These are phyloP conservation scores for Trichophyton simii DNA, from an alignment of 2,329 filamentous ascomycete genomes.

Conservation along the genomic window DNA sequence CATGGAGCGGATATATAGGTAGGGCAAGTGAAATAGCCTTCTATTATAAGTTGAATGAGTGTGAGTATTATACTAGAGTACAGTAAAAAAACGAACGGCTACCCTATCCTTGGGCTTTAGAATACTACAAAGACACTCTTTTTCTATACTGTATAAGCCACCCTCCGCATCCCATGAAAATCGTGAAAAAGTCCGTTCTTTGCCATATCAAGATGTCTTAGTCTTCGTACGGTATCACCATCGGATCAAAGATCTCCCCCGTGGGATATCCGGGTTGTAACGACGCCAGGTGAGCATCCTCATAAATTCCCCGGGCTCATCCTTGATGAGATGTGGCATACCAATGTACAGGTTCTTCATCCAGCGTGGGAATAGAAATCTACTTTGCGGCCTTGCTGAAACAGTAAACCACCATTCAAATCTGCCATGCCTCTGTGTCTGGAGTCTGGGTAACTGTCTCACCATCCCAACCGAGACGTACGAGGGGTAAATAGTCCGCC, in stretches of 20 bases:
- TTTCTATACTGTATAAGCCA: background rate
- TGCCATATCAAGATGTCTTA: background rate
- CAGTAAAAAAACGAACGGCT: too few relatives aligned
- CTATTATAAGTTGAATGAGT: too few relatives aligned
- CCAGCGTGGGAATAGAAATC: background rate
- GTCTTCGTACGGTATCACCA: background rate
- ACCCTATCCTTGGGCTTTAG: too few relatives aligned
- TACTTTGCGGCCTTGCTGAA: background rate
- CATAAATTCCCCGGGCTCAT: background rate
- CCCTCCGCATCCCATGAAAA: background rate
- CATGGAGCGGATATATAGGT: too few relatives aligned
- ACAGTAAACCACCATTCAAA: background rate
- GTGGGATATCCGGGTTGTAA: background rate
- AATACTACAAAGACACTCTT: too few relatives aligned
- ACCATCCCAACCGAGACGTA: background rate
- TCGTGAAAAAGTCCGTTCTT: too few relatives aligned
- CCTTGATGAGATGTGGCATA: background rate
- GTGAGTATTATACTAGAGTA: too few relatives aligned
- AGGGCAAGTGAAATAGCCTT: too few relatives aligned
- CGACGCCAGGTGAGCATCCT: background rate
- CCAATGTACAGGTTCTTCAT: background rate
- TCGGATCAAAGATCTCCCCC: background rate
- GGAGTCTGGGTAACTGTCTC: background rate
- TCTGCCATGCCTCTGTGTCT: background rate
- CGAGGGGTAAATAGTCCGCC: background rate